Base-by-base conservation (phyloP, 805 yeast species). In the Priceomyces medius region DNA sequence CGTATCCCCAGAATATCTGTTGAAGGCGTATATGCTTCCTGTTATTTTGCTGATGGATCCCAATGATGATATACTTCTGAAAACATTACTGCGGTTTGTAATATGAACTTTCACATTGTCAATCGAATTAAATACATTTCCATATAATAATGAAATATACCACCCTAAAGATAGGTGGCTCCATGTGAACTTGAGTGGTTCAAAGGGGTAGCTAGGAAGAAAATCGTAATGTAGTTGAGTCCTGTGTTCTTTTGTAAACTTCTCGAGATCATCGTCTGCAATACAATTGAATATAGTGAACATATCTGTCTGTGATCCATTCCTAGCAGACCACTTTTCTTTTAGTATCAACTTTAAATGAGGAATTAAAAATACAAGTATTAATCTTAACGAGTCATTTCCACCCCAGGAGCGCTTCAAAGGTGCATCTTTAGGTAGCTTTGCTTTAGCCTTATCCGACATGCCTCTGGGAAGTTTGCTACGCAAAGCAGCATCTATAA, bases 101-200 rank as follows among this genome's bases (percentile, higher is more conserved):
- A 53, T 46, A 43, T 45, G 49, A 7, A 38, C 35, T 28, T 49
- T 49, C 10, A 62, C 57, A 19, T 31, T 45, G 16, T 56, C 59
- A 5, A 44, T 27, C 3, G 64, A 45, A 39, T 56, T 49, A 50
- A 71, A 84, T 0, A 84, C 72, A 23, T 68, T 63, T 2, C 81
- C 79, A 81, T 86, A 84, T 19, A 86, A 52, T 7, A 84, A 64
- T 3, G 85, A 74, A 29, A 75, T 71, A 59, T 86, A 86, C 95
- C 95, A 87, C 0, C 89, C 90, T 18, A 85, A 63, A 0, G 87
- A 80, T 18, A 71, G 54, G 40, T 64, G 65, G 29, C 77, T 74
- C 95, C 95, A 87, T 4, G 64, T 57, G 49, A 86, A 83, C 44
- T 57, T 67, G 46, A 83, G 63, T 3, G 74, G 51, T 21, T 61